phyloP scores from a whole-genome alignment of 352 stramenopile genomes.

The Aphanomyces stellatus region DNA sequence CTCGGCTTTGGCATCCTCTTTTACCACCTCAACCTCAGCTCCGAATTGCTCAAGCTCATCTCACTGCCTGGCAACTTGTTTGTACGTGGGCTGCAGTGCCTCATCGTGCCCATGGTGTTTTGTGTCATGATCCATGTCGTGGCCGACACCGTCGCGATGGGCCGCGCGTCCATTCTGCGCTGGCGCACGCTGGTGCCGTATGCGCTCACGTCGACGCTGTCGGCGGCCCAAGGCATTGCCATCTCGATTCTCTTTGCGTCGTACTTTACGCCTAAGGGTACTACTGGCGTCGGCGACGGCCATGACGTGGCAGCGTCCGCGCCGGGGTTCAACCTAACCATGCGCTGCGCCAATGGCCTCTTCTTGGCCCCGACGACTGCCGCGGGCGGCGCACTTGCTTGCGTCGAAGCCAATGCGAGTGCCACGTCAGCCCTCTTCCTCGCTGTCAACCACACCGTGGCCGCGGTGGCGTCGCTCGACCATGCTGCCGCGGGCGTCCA shows the following conservation, averaged over 20 bases:
- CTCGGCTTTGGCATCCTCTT: neutral
- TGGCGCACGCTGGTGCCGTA: neutral
- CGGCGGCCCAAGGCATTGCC: neutral
- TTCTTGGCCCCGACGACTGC: slow-evolving; percentile 41
- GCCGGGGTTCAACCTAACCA: neutral
- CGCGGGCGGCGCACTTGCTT: slow-evolving; percentile 33
- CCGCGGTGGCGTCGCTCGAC: neutral
- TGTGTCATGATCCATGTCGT: slow-evolving; percentile 59
- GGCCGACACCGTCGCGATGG: slow-evolving; percentile 50
- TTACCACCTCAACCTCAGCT: neutral
- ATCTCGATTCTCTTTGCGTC: neutral
- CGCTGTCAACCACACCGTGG: neutral
- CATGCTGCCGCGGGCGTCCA: too few species aligned
- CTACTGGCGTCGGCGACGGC: too few species aligned
- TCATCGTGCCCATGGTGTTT: slow-evolving; percentile 74
- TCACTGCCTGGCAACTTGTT: slow-evolving; percentile 58
- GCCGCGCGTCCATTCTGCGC: slow-evolving; percentile 26
- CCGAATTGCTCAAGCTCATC: neutral
- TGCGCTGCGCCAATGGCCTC: slow-evolving; percentile 40
- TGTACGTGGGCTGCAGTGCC: slow-evolving; percentile 61
- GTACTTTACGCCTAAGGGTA: too few species aligned
- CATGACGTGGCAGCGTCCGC: neutral
- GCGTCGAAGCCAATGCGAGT: slow-evolving; percentile 1
- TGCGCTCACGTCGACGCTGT: neutral
- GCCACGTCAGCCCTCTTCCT: neutral